Evolutionary conservation across 768 basidiomycete species (phyloP).

Genomic region (Lepiota subincarnata): DNA sequence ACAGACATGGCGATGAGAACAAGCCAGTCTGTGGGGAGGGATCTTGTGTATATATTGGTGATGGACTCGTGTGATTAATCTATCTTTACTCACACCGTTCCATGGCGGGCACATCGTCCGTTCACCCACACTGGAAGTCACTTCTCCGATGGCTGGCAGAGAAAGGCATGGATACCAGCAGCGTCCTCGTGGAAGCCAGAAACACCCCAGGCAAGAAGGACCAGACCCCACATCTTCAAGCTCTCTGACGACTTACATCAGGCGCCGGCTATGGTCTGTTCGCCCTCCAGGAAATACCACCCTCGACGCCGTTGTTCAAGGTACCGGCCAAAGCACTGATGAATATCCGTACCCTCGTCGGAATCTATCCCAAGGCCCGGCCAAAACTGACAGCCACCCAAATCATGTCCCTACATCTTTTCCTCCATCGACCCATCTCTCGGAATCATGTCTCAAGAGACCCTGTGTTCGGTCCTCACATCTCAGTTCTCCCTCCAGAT

Average conservation of each 20-base stretch:
- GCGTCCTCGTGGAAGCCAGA: slow-evolving; percentile 50
- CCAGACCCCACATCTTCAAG: neutral
- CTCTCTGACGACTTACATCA: slow-evolving; percentile 22
- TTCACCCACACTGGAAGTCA: slow-evolving; percentile 37
- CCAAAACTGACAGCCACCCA: slow-evolving; percentile 59
- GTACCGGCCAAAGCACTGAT: slow-evolving; percentile 70
- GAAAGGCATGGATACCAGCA: slow-evolving; percentile 43
- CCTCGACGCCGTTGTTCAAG: slow-evolving; percentile 56
- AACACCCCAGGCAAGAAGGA: slow-evolving; percentile 40
- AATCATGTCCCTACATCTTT: slow-evolving; percentile 76
- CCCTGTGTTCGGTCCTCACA: slow-evolving; percentile 67
- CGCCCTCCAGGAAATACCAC: slow-evolving; percentile 36
- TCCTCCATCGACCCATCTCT: slow-evolving; percentile 52
- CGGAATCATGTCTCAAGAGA: slow-evolving; percentile 39
- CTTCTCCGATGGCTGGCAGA: slow-evolving; percentile 51
- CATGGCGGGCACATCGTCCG: slow-evolving; percentile 4
- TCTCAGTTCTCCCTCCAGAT: slow-evolving; percentile 67
- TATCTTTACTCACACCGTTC: slow-evolving; percentile 6
- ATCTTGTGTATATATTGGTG: neutral
- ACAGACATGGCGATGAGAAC: slow-evolving; percentile 52
- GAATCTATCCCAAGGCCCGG: slow-evolving; percentile 45
- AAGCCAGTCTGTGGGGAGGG: neutral
- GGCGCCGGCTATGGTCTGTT: slow-evolving; percentile 73
- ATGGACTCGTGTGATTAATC: slow-evolving; percentile 19
- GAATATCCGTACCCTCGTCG: slow-evolving; percentile 64